Evolutionary conservation across 345 rosid species (phyloP), one percentile per base, ranked within the genome.

Genomic region (Arabidopsis suecica): DNA sequence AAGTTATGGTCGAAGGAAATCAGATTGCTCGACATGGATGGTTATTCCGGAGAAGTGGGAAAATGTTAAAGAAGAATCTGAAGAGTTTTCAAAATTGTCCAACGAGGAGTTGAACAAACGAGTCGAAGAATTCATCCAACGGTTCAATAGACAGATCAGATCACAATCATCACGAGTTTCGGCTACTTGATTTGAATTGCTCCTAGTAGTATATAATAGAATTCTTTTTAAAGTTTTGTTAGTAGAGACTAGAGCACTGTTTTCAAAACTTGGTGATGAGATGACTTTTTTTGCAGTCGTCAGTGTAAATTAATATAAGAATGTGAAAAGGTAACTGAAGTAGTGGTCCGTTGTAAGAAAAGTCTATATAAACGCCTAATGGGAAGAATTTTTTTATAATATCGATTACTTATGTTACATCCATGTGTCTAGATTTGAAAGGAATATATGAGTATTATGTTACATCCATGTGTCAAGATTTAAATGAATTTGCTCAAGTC

Each of bases 71-170:
- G 84, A 86, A 45, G 82, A 72, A 6, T 77, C 80, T 5, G 78
- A 87, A 44, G 88, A 87, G 81, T 89, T 84, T 53, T 85, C 90
- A 20, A 81, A 69, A 33, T 61, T 93, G 96, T 90, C 97, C 3
- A 67, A 86, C 51, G 96, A 91, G 61, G 98, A 93, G 61, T 59
- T 91, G 61, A 89, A 93, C 60, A 70, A 60, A 68, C 83, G 92
- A 69, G 87, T 88, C 9, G 97, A 93, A 75, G 95, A 93, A 18
- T 90, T 93, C 18, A 93, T 93, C 74, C 80, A 77, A 58, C 79
- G 70, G 56, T 86, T 83, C 78, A 89, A 86, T 65, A 82, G 69
- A 74, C 84, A 90, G 60, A 86, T 90, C 61, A 81, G 88, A 74
- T 82, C 79, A 45, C 95, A 87, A 65, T 76, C 77, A 40, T 55